Evolutionary conservation across 768 basidiomycete genomes (phyloP).

Genomic region (Auriculariales sp.): DNA sequence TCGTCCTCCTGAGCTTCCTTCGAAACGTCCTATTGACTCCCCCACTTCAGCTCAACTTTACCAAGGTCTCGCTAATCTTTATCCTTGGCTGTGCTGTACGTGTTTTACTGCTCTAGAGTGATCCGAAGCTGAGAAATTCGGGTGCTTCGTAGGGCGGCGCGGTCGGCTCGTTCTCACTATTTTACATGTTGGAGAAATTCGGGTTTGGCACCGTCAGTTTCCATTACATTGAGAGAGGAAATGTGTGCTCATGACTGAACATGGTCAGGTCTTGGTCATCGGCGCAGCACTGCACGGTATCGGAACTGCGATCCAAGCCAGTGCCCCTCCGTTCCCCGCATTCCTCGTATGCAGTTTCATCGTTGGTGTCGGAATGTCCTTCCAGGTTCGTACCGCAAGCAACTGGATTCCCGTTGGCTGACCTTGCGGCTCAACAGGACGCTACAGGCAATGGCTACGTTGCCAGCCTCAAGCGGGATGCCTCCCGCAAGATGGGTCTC

Average conservation of each 20-base stretch:
- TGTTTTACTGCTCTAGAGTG: neutral
- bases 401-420: neutral
- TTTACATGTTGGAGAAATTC: neutral
- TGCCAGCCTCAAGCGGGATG: neutral
- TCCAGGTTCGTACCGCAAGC: neutral
- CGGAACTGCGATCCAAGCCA: neutral
- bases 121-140: too few species aligned
- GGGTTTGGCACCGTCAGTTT: neutral
- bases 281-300: neutral
- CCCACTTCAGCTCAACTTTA: neutral
- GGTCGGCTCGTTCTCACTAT: neutral
- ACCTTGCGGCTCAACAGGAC: neutral
- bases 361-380: neutral
- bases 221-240: neutral
- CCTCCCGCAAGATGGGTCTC: neutral
- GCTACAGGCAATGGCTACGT: neutral
- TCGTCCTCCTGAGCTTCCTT: neutral
- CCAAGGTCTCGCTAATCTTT: neutral
- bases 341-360: too few species aligned
- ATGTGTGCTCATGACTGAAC: neutral
- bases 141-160: neutral
- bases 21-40: neutral
- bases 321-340: neutral
- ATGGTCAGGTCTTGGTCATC: neutral
- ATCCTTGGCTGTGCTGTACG: neutral